These are phyloP conservation scores for Fistulina hepatica DNA, from an alignment of 1,284 basidiomycete genomes.

Conservation along the genomic window DNA sequence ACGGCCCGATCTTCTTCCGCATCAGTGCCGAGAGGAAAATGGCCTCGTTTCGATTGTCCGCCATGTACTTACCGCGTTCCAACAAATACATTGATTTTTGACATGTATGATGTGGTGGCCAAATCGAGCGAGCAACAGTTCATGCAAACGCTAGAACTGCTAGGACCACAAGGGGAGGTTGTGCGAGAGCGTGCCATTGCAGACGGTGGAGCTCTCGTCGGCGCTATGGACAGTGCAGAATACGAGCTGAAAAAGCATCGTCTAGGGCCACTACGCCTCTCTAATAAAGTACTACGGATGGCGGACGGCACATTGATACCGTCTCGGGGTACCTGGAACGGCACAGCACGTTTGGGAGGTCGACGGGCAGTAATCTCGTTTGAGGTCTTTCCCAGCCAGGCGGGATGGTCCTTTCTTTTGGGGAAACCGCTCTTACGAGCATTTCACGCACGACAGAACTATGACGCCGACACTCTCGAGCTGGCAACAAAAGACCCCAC, in stretches of 20 bases:
- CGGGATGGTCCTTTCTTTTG: conserved; percentile 8
- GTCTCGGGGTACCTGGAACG: conserved; percentile 3
- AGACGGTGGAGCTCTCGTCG: conserved; percentile 8
- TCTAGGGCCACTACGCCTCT: not conserved
- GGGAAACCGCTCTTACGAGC: conserved; percentile 9
- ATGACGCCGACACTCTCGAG: conserved; percentile 2
- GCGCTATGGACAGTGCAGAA: conserved; percentile 6
- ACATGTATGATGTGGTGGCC: conserved; percentile 8
- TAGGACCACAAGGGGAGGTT: conserved; percentile 4
- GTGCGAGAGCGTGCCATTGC: conserved; percentile 5
- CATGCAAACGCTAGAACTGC: conserved; percentile 5
- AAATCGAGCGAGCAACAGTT: not conserved
- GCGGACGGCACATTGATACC: conserved; percentile 4
- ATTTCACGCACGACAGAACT: conserved; percentile 6
- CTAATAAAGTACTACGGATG: conserved; percentile 7
- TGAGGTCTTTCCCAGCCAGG: conserved; percentile 10
- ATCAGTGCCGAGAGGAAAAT: not conserved
- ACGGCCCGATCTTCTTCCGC: not conserved
- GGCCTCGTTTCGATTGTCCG: conserved; percentile 1
- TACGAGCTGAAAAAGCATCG: conserved; percentile 4
- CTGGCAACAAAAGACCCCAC: too few species aligned
- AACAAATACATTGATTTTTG: conserved; percentile 8
- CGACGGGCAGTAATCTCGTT: not conserved
- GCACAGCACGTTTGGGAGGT: not conserved
- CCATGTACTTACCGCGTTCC: conserved; percentile 1